Base-by-base conservation (phyloP, 169 alveolate species). In the Miamiensis avidus region DNA sequence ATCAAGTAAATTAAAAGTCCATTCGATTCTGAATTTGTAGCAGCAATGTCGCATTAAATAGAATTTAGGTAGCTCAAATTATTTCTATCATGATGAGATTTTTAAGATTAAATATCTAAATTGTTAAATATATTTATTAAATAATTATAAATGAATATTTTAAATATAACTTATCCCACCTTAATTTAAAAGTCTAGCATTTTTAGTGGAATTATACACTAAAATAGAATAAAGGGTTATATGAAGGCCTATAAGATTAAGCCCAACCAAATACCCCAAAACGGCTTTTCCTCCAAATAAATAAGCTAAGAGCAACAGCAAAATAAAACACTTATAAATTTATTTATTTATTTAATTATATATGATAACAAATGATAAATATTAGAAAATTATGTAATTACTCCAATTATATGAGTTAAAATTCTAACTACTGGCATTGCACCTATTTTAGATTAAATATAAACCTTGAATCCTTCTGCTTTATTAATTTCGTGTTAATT, bases 211-310 rank as follows among this genome's bases (percentile, higher is more conserved):
- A 31, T 79, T 34, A 1, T 74, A 69, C 26, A 79, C 49, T 0
- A 79, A 34, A 0, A 79, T 33, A 25, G 84, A 79, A 33, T 29
- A 49, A 28, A 79, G 64, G 76, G 64, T 34, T 34, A 31, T 31
- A 79, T 79, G 29, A 25, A 79, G 64, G 15, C 84, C 84, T 15
- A 79, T 76, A n/a, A 79, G 27, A 30, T 79, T 79, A 34, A 79
- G 76, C n/a, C 84, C 84, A 79, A 79, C n/a, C 0, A 79, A 25
- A 28, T 34, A 34, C 25, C 76, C 74, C 34, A 79, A 33, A 28
- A 79, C 26, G 16, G 77, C 27, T 64, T 79, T 79, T 31, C 28
- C 27, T 26, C 84, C 84, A 25, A 79, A 79, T 28, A 79, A 79
- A 29, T 49, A 49, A 11, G 69, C 69, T 49, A 49, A 49, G 20